These are phyloP conservation scores for Arthonia radiata DNA, from an alignment of 495 filamentous ascomycete genomes.

Conservation along the genomic window DNA sequence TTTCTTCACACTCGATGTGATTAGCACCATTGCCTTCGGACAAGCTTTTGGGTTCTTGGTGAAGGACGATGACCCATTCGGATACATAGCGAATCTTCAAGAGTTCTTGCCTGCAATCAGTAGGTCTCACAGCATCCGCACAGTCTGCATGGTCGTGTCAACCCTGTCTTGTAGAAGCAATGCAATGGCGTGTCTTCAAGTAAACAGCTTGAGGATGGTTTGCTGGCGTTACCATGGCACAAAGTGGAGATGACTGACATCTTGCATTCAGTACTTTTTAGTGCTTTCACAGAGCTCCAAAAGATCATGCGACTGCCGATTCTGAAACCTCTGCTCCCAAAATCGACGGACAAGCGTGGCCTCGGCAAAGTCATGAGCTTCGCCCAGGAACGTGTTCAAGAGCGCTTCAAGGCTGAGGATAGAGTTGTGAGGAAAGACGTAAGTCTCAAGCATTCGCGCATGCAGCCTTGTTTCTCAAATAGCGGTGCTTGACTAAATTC, in stretches of 20 bases:
- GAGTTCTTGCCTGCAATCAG: conserved; percentile 12
- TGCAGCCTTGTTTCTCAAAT: too few species aligned
- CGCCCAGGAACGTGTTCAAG: conserved; percentile 16
- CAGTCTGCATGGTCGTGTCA: too few species aligned
- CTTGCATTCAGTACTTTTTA: too few species aligned
- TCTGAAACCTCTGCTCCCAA: conserved; percentile 15
- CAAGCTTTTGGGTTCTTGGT: conserved; percentile 23
- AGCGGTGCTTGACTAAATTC: too few species aligned
- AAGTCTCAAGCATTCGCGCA: too few species aligned
- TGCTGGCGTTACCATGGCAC: too few species aligned
- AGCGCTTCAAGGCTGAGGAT: conserved; percentile 18
- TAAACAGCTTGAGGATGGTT: too few species aligned
- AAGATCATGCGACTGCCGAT: conserved; percentile 20
- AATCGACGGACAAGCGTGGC: conserved; percentile 19
- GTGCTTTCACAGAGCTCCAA: conserved; percentile 9
- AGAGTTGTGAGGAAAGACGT: too few species aligned
- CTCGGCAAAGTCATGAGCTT: conserved; percentile 26
- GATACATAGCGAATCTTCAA: conserved; percentile 24
- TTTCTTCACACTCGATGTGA: conserved; percentile 27
- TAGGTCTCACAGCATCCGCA: too few species aligned
- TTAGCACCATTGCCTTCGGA: conserved; percentile 24
- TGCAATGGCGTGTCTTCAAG: too few species aligned
- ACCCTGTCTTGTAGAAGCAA: too few species aligned
- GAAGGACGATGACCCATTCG: conserved; percentile 11
- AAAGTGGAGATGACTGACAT: too few species aligned